These are phyloP conservation scores for Phytophthora hybrid DNA, from an alignment of 352 stramenopile species.

Conservation along the genomic window DNA sequence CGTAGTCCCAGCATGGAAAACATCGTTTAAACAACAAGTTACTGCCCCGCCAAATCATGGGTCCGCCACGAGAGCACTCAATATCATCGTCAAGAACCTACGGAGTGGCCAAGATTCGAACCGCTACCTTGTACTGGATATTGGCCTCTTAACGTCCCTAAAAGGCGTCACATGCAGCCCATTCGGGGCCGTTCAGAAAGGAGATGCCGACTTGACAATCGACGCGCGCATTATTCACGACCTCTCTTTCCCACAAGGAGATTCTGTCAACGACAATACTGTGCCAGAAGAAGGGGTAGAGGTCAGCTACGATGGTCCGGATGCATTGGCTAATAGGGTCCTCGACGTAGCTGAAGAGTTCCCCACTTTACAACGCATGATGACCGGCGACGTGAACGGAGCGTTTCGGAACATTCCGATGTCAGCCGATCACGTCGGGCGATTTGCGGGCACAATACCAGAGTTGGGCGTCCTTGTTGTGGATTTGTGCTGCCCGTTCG, in stretches of 20 bases:
- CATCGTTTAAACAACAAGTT: neutral
- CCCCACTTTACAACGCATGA: neutral
- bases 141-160: neutral
- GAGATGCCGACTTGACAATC: neutral
- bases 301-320: neutral
- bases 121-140: neutral
- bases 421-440: neutral
- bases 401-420: neutral
- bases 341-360: neutral
- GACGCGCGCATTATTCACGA: neutral
- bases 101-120: neutral
- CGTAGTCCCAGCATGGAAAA: neutral
- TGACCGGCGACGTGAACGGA: neutral
- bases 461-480: neutral
- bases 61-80: neutral
- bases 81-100: neutral
- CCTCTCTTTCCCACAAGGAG: neutral
- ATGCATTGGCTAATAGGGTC: neutral
- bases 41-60: neutral
- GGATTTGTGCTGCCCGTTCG: neutral
- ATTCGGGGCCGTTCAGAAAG: neutral
- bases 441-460: neutral
- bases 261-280: neutral
- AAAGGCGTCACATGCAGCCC: neutral
- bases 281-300: neutral